Base-by-base conservation (phyloP, 179 eudicot species). In the Silene noctiflora region DNA sequence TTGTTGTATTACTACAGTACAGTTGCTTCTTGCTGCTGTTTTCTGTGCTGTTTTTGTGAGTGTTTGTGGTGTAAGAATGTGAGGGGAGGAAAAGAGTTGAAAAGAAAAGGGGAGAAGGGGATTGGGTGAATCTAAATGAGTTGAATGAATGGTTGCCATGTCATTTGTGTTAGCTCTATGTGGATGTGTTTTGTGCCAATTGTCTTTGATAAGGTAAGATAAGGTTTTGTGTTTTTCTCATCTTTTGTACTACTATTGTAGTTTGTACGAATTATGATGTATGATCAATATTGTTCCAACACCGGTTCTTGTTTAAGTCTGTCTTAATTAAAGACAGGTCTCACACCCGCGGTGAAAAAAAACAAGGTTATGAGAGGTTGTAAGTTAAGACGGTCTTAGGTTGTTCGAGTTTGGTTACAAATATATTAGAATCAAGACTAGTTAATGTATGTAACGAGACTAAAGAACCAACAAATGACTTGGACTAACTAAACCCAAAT, bases 91-190 rank as follows among this genome's bases (percentile, higher is more conserved):
- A 17, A 19, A 39, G 73, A 56, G 67, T 1, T 48, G 33, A 68
- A 21, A 69, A 16, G 62, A 39, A 72, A 61, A 11, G 25, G 72
- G 21, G 27, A 17, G 19, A 44, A 60, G 17, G 60, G 60, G 84
- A 82, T 78, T 82, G 84, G 84, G 79, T 75, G 84, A 82, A 82
- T 78, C 81, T 78, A 75, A 74, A 24, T 16, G 68, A 62, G 68
- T 42, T 74, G 76, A 78, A 78, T 71, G 79, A 75, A 21, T 78
- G 82, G 77, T 5, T 82, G 84, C 77, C 77, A 82, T 65, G 82
- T 81, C 81, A 82, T 42, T 29, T 21, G 69, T 67, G 24, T 82
- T 82, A 76, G 77, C 72, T 74, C 73, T 7, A 82, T 51, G 85
- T 79, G 85, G 85, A 64, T 71, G 9, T 29, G 13, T 69, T 79